Evolutionary conservation across 169 alveolate species (phyloP).

Genomic region (Cryptosporidium canis): DNA sequence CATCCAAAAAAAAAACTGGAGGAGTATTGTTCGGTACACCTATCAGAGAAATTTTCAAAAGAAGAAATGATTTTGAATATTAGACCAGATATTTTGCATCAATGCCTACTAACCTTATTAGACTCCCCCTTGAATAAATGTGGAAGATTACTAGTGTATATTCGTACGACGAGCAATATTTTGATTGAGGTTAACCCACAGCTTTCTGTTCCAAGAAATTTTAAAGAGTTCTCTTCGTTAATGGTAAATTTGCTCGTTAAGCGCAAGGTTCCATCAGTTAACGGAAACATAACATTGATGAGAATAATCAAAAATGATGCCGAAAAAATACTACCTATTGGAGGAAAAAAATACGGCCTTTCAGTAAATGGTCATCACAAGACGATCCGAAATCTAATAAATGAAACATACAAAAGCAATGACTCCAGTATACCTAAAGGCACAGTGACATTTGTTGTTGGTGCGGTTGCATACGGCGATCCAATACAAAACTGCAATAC

Average conservation of each 20-base stretch:
- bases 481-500: constrained; percentile 80
- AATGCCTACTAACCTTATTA: constrained; percentile 84
- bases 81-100: constrained; percentile 89
- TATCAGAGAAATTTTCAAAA: constrained; percentile 16
- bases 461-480: constrained; percentile 87
- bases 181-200: constrained; percentile 88
- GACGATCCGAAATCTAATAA: constrained; percentile 77
- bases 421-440: constrained; percentile 21
- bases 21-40: constrained; percentile 12
- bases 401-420: constrained; percentile 73
- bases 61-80: constrained; percentile 79
- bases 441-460: constrained; percentile 85
- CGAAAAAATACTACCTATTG: constrained; percentile 82
- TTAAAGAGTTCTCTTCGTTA: constrained; percentile 82
- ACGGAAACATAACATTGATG: constrained; percentile 79
- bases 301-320: constrained; percentile 84
- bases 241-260: constrained; percentile 83
- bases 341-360: constrained; percentile 83
- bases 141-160: constrained; percentile 81
- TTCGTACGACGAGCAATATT: constrained; percentile 84
- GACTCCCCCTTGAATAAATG: constrained; percentile 85
- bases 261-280: constrained; percentile 83
- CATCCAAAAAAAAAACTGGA: constrained; percentile 65
- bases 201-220: constrained; percentile 86
- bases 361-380: constrained; percentile 82